Percentiles rank a stretch among this genome's conserved stretches.
These are phyloP conservation scores for Antrodiella citrinella DNA, from an alignment of 768 basidiomycete species.

Conservation along the genomic window DNA sequence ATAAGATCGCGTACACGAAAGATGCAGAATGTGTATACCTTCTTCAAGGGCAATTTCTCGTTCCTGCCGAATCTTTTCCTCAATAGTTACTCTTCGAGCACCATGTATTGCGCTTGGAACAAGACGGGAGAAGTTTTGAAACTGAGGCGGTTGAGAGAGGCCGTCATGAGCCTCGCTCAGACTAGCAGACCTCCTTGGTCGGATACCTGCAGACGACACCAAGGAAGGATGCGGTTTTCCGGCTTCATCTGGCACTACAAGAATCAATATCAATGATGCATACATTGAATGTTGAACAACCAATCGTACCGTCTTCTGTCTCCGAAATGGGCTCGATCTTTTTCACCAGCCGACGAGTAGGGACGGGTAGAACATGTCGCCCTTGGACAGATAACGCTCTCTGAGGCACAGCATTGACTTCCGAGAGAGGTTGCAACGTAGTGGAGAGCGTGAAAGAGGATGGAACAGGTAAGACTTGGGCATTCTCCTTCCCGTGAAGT, in stretches of 20 bases:
- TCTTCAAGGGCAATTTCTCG: constrained; percentile 31
- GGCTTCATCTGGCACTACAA: constrained; percentile 12
- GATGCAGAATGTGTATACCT: no score
- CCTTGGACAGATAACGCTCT: constrained; percentile 4
- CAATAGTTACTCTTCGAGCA: constrained; percentile 33
- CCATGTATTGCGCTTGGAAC: constrained; percentile 21
- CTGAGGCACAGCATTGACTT: constrained; percentile 11
- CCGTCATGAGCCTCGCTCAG: constrained; percentile 41
- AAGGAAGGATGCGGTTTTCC: constrained; percentile 21
- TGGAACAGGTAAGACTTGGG: background rate
- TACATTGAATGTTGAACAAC: background rate
- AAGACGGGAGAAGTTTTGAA: constrained; percentile 35
- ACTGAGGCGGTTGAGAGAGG: constrained; percentile 2
- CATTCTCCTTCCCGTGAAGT: constrained; percentile 34
- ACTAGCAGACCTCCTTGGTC: constrained; percentile 70
- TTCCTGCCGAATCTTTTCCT: constrained; percentile 35
- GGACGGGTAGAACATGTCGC: constrained; percentile 8
- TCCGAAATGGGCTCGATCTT: constrained; percentile 9
- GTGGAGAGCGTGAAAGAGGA: constrained; percentile 11
- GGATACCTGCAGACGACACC: constrained; percentile 35
- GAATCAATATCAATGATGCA: background rate
- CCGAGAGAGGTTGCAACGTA: constrained; percentile 19
- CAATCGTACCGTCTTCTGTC: constrained; percentile 6
- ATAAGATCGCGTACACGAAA: no score
- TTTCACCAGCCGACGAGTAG: constrained; percentile 2